Base-by-base conservation (phyloP, 2,329 filamentous ascomycete species). In the Dothideomycetes sp. region DNA sequence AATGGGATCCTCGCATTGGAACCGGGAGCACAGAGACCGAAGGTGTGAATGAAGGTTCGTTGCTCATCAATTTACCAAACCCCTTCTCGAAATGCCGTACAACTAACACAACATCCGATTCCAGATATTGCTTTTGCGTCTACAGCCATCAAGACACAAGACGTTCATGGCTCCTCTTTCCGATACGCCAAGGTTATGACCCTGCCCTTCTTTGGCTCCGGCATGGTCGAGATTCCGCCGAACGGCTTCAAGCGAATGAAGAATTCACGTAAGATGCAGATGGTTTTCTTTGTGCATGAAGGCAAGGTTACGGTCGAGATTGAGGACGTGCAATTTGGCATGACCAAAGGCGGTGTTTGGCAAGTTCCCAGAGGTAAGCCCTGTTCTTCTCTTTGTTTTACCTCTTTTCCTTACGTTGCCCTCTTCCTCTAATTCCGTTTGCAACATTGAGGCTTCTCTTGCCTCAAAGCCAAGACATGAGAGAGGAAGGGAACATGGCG, bases 201-300 rank as follows among this genome's bases (percentile, higher is more conserved):
- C 19, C 69, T 84, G 46, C 78, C 82, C 0, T 96, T 94, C 61
- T 85, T 96, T 60, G 88, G 87, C 23, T 82, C 83, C 8, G 91
- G 91, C 12, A 74, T 96, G 38, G 84, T 98, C 25, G 89, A 96
- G 53, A 67, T 98, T 36, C 84, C 86, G 5, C 80, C 85, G 0
- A 81, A 82, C 2, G 78, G 84, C 22, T 77, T 83, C 56, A 98
- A 98, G 69, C 78, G 80, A 51, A 76, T 81, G 34, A 96, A 96
- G 71, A 96, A 95, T 62, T 83, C 84, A 24, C 75, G 89, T 47
- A 88, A 84, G 65, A 96, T 95, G 85, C 87, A 95, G 57, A 91
- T 98, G 82, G 80, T 84, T 1, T 96, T 96, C 61, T 95, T 94
- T 53, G 82, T 98, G 20, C 81, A 86, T 51, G 74, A 76, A 31